Base-by-base conservation (phyloP, 2,329 filamentous ascomycete genomes). In the Diplodia mutila region DNA sequence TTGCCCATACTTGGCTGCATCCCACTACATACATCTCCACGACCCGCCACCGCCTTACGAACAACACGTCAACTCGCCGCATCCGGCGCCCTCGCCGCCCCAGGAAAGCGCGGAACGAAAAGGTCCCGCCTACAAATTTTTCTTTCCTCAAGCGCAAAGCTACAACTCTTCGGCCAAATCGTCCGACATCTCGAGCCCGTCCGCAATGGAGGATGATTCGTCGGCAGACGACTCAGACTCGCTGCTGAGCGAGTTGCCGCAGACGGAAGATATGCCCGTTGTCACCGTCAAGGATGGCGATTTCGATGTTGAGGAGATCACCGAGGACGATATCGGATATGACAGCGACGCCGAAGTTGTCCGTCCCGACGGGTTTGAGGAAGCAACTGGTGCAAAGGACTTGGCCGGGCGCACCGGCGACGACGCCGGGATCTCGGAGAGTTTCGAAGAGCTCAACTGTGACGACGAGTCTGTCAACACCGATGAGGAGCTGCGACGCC, bases 281-380 rank as follows among this genome's bases (percentile, higher is more conserved):
- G 18, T 42, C 23, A 65, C 61, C 53, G 70, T 75, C 64, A 72
- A 77, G 25, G 70, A 73, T 34, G 75, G 74, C 61, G 75, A 75
- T 63, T 79, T 84, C 65, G 75, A 77, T 46, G 76, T 84, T 59
- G 80, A 83, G 70, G 82, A 84, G 70, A 69, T 84, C 9, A 66
- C 69, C 16, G 77, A 79, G 21, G 71, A 73, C 67, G 77, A 80
- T 61, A 69, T 69, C 7, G 46, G 48, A 32, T 80, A 80, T 67
- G 76, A 79, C 55, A 77, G 76, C 65, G 80, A 82, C 66, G 73
- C 80, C 63, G 80, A 83, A 67, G 73, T 83, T 67, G 74, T 84
- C 23, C 75, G 76, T 46, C 82, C 82, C 4, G 78, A 82, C 61
- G 77, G 82, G 67, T 77, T 74, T 53, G 80, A 82, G 72, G 81